Percentiles rank a stretch among this genome's conserved stretches.
phyloP scores from a whole-genome alignment of 495 filamentous ascomycete species.

The Sphaerosporella brunnea region DNA sequence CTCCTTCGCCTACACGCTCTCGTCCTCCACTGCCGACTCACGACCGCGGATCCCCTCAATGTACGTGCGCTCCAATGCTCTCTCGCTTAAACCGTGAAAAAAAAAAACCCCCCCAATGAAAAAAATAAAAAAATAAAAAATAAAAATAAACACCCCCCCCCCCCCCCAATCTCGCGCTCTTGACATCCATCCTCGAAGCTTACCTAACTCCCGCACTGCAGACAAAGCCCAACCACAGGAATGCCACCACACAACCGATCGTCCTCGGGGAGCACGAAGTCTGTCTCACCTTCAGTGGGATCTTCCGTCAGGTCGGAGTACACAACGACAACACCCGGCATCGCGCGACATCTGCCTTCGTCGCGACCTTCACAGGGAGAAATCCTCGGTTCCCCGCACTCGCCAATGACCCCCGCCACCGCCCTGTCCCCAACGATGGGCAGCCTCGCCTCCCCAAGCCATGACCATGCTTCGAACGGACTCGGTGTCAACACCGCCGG shows the following conservation, averaged over 20 bases:
- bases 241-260: slow-evolving; percentile 24
- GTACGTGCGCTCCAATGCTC: too few species aligned
- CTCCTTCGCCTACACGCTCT: slow-evolving; percentile 14
- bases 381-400: slow-evolving; percentile 20
- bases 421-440: slow-evolving; percentile 20
- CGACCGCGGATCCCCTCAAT: slow-evolving; percentile 24
- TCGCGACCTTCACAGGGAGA: slow-evolving; percentile 20
- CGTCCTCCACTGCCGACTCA: slow-evolving; percentile 21
- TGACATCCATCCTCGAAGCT: slow-evolving; percentile 20
- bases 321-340: slow-evolving; percentile 23
- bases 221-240: slow-evolving; percentile 25
- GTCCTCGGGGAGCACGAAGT: slow-evolving; percentile 25
- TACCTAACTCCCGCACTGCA: slow-evolving; percentile 15
- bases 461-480: slow-evolving; percentile 23
- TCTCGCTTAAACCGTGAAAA: too few species aligned
- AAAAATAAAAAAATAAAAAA: too few species aligned
- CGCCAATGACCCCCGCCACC: slow-evolving; percentile 19
- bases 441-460: slow-evolving; percentile 14
- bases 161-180: too few species aligned
- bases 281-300: slow-evolving; percentile 25
- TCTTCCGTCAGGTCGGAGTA: slow-evolving; percentile 23
- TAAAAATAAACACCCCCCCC: too few species aligned
- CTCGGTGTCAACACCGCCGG: slow-evolving; percentile 21
- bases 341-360: slow-evolving; percentile 22
- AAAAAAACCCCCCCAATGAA: too few species aligned